phyloP scores from a whole-genome alignment of 108 stramenopile species.

The Nitzschia sp. region DNA sequence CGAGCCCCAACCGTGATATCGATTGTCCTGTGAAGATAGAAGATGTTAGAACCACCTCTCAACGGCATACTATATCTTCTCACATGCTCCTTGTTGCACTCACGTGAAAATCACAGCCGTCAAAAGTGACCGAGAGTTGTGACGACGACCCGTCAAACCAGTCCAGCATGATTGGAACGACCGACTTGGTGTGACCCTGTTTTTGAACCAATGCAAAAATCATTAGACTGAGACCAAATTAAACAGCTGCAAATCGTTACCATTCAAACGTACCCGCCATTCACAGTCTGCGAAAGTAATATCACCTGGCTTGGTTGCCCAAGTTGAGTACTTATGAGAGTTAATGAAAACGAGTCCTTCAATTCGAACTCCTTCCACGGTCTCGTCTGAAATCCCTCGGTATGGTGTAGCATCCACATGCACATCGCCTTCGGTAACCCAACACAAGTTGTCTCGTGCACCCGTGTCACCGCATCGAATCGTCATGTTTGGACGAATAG shows the following conservation, averaged over 20 bases:
- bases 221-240: conserved; percentile 6
- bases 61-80: too few relatives aligned
- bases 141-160: conserved; percentile 30
- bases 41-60: too few relatives aligned
- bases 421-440: conserved; percentile 40
- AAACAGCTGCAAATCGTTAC: neutral
- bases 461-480: conserved; percentile 46
- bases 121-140: conserved; percentile 35
- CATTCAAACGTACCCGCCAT: conserved; percentile 32
- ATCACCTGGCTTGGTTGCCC: conserved; percentile 41
- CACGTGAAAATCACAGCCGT: conserved; percentile 29
- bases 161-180: conserved; percentile 44
- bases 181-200: conserved; percentile 30
- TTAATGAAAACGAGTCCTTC: conserved; percentile 43
- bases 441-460: conserved; percentile 30
- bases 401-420: conserved; percentile 46
- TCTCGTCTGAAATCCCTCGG: conserved; percentile 34
- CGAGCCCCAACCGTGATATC: conserved; percentile 31
- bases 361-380: conserved; percentile 35
- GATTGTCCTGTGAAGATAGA: conserved; percentile 21
- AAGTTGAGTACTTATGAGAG: conserved; percentile 31
- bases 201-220: neutral
- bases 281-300: conserved; percentile 50
- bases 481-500: conserved; percentile 40
- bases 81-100: neutral